Conservation (phyloP, 768 basidiomycete species). For the Pulveroboletus sp. region DNA sequence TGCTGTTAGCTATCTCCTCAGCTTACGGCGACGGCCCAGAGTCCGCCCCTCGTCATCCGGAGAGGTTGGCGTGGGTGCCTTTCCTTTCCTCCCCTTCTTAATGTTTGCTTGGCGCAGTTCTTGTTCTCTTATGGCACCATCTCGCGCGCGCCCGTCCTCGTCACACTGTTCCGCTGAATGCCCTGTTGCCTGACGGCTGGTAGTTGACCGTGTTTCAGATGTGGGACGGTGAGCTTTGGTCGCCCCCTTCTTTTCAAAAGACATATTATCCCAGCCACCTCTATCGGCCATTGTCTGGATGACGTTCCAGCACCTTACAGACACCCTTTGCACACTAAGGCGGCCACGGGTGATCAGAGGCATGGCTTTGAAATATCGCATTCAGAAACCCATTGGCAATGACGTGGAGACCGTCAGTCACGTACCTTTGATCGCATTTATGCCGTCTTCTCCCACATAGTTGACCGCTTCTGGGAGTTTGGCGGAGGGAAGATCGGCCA, state of each 20-base stretch:
- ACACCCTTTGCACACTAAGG: conserved; percentile 83
- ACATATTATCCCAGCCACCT: conserved; percentile 72
- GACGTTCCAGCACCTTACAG: conserved; percentile 57
- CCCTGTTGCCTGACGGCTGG: not conserved
- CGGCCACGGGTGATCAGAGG: conserved; percentile 74
- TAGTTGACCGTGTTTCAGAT: too few relatives aligned
- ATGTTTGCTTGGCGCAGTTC: not conserved
- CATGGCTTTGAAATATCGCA: conserved; percentile 50
- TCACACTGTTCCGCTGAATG: not conserved
- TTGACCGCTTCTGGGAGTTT: conserved; percentile 49
- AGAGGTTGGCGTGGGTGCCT: not conserved
- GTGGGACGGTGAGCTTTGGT: not conserved
- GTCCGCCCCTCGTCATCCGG: conserved; percentile 2
- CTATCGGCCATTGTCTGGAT: conserved; percentile 56
- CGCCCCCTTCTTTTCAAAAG: conserved; percentile 37
- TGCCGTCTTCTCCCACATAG: conserved; percentile 62
- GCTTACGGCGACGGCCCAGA: conserved; percentile 16
- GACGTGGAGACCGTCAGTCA: conserved; percentile 5
- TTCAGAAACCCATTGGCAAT: conserved; percentile 3
- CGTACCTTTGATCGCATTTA: conserved; percentile 60
- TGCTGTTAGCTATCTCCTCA: conserved; percentile 7
- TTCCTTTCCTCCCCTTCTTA: conserved; percentile 24
- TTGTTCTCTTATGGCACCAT: not conserved
- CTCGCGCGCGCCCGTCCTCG: not conserved
- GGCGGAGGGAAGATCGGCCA: conserved; percentile 41